Evolutionary conservation across 2,329 filamentous ascomycete genomes (phyloP).

Genomic region (Ophiocordyceps camponoti-saundersi): DNA sequence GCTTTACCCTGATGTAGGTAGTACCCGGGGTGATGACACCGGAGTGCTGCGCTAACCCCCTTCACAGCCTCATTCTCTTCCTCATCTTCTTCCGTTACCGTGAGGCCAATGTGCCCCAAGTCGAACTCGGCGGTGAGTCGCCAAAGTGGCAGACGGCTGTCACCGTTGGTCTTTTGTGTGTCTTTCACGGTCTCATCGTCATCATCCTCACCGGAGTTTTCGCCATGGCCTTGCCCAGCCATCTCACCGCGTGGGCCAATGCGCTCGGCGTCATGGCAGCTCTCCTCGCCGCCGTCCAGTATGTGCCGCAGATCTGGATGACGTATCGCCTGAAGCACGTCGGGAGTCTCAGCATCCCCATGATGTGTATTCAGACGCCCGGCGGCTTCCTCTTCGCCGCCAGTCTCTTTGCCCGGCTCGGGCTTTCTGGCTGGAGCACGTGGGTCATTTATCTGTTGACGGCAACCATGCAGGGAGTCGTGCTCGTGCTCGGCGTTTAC

Average conservation of each 20-base stretch:
- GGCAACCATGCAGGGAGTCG: constrained; percentile 63
- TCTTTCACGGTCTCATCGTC: constrained; percentile 58
- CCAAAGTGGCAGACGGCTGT: constrained; percentile 67
- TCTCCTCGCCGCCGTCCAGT: constrained; percentile 69
- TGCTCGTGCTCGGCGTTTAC: constrained; percentile 65
- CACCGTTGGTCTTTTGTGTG: constrained; percentile 51
- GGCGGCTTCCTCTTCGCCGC: constrained; percentile 80
- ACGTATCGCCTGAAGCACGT: constrained; percentile 75
- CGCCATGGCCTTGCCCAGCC: constrained; percentile 40
- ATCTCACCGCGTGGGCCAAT: constrained; percentile 69
- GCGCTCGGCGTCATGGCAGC: constrained; percentile 67
- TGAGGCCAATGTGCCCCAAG: constrained; percentile 30
- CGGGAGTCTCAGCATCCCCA: constrained; percentile 82
- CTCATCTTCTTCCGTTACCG: constrained; percentile 77
- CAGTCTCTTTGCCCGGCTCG: constrained; percentile 66
- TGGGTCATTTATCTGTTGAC: constrained; percentile 88
- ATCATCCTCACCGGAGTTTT: constrained; percentile 55
- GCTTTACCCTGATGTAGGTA: constrained; percentile 76
- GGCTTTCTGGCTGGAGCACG: constrained; percentile 76
- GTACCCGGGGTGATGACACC: neutral
- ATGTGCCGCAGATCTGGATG: constrained; percentile 87
- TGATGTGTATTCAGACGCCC: constrained; percentile 97
- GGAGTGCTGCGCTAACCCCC: neutral
- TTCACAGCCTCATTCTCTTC: constrained; percentile 67
- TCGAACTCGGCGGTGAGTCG: constrained; percentile 29